These are phyloP conservation scores for Xylaria grammica DNA, from an alignment of 495 filamentous ascomycete species.

Conservation along the genomic window DNA sequence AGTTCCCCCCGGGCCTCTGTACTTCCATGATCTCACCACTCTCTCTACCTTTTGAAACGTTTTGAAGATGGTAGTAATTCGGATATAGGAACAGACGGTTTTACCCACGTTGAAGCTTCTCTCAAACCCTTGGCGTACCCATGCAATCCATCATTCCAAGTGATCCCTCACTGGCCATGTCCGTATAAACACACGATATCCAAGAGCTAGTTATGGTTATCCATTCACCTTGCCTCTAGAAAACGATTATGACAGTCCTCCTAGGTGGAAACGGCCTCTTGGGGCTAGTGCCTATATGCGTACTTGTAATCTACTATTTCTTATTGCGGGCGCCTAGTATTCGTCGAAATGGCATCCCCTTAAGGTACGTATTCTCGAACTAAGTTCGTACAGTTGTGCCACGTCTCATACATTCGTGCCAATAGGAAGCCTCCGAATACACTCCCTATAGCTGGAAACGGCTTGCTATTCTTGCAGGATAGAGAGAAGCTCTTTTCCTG, in stretches of 20 bases:
- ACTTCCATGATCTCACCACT: constrained; percentile 16
- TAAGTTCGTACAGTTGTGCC: background rate
- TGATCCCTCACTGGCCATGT: background rate
- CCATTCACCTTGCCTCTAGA: background rate
- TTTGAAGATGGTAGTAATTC: background rate
- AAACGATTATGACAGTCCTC: constrained; percentile 3
- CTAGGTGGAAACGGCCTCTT: background rate
- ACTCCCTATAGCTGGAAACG: constrained; percentile 62
- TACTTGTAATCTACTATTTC: constrained; percentile 26
- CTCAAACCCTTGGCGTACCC: no score
- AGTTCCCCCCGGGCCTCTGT: background rate
- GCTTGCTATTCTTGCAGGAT: constrained; percentile 60
- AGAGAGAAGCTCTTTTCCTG: constrained; percentile 62
- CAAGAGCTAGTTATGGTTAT: background rate
- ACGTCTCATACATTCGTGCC: constrained; percentile 2
- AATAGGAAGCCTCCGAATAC: constrained; percentile 58
- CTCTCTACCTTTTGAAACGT: background rate
- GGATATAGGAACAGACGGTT: background rate
- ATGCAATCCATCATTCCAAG: background rate
- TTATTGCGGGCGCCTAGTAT: constrained; percentile 36
- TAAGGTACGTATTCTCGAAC: constrained; percentile 35
- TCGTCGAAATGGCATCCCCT: constrained; percentile 37
- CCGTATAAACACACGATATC: background rate
- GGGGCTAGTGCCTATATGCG: constrained; percentile 2
- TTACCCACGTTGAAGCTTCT: background rate